Base-by-base conservation (phyloP, 1,284 basidiomycete species). In the Naganishia cerealis region DNA sequence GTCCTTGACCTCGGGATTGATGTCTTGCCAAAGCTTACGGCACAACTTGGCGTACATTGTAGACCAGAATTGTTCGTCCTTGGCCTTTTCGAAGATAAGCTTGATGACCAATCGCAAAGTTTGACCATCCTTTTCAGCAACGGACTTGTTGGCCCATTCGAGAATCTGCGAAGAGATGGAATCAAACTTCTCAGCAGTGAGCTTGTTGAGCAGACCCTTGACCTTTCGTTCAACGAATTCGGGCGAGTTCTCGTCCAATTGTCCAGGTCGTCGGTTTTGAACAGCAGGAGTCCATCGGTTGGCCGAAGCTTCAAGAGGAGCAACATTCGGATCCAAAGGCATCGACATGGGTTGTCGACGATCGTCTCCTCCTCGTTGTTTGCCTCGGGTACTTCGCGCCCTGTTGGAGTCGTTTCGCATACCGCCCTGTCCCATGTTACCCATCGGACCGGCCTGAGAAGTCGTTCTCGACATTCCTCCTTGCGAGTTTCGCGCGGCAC, bases 21-120 rank as follows among this genome's bases (percentile, higher is more conserved):
- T 88, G 76, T 87, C 86, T 80, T 92, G 91, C 87, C 93, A 90
- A 85, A 98, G 90, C 85, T 94, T 93, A 71, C 91, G 86, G 78
- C 94, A 97, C 56, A 99, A 84, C 61, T 90, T 88, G 36, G 95
- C 95, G 79, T 98, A 97, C 91, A 97, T 96, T 83, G 92, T 91
- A 12, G 91, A 94, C 90, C 91, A 96, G 43, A 89, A 87, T 18
- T 92, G 92, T 81, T 98, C 94, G 81, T 95, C 92, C 26, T 91
- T 96, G 4, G 94, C 94, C 85, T 95, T 95, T 81, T 98, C 94
- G 80, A 97, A 97, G 55, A 98, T 91, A 66, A 97, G 88, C 73
- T 89, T 88, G 81, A 96, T 97, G 77, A 97, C 94, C 75, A 94
- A 91, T 74, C 94, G 92, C 74, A 98, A 86, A 1, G 94, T 96